Conservation (phyloP, 352 stramenopile genomes). For the Phytophthora sojae region DNA sequence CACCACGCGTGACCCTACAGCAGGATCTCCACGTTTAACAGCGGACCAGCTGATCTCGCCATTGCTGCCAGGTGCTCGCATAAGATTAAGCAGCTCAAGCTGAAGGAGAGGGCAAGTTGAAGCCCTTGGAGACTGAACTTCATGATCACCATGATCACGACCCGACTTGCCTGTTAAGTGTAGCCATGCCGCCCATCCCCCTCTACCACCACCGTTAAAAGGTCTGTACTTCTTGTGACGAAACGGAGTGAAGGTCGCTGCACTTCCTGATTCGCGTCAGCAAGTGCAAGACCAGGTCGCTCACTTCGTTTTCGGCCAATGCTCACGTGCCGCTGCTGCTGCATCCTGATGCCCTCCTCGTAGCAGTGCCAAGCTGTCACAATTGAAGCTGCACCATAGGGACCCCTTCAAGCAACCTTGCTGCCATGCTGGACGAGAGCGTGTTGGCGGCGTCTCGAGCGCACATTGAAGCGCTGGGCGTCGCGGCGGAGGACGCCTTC, state of each 20-base stretch:
- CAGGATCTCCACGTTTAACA: conserved; percentile 7
- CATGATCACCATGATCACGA: conserved; percentile 3
- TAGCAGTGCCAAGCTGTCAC: conserved; percentile 1
- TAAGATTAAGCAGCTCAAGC: conserved; percentile 20
- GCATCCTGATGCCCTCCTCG: neutral
- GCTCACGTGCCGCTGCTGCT: conserved; percentile 10
- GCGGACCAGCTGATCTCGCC: conserved; percentile 2
- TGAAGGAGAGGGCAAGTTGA: neutral
- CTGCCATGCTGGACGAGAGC: conserved; percentile 14
- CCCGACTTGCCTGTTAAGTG: conserved; percentile 10
- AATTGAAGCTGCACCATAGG: conserved; percentile 10
- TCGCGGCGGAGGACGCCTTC: conserved; percentile 61
- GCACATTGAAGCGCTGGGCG: conserved; percentile 37
- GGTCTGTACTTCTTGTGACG: neutral
- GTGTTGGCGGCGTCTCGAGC: conserved; percentile 24
- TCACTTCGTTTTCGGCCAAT: conserved; percentile 28
- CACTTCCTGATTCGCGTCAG: neutral
- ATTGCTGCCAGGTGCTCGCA: conserved; percentile 8
- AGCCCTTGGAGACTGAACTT: conserved; percentile 2
- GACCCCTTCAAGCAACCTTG: conserved; percentile 9
- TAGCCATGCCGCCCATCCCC: conserved; percentile 19
- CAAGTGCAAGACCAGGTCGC: conserved; percentile 23
- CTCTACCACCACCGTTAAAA: conserved; percentile 17
- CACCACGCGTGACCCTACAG: neutral
- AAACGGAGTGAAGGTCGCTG: no score